These are phyloP conservation scores for Adiantum capillusveneris DNA, from an alignment of 75 land plant genomes.

Conservation along the genomic window DNA sequence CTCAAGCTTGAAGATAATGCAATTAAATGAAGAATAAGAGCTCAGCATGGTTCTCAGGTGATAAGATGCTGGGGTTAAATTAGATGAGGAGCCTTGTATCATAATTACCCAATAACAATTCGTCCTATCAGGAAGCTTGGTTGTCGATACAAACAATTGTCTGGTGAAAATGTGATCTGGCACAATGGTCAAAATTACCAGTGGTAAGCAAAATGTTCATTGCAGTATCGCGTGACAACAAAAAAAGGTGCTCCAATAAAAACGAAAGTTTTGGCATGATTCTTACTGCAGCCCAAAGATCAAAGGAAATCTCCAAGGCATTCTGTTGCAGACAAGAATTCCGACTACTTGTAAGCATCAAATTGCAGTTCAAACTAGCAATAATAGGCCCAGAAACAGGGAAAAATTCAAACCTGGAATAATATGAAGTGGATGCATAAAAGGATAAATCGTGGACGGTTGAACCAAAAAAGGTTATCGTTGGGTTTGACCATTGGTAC, in stretches of 20 bases:
- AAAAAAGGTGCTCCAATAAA: too few species aligned
- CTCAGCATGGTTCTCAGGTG: too few species aligned
- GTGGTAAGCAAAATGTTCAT: neutral
- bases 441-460: slow-evolving; percentile 48
- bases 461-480: slow-evolving; percentile 78
- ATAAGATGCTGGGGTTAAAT: too few species aligned
- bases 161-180: neutral
- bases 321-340: neutral
- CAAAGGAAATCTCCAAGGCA: slow-evolving; percentile 3
- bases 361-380: neutral
- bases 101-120: slow-evolving; percentile 1
- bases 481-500: slow-evolving; percentile 43
- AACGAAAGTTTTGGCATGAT: neutral
- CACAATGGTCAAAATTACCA: neutral
- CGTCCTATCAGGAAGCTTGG: neutral
- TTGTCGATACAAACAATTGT: slow-evolving; percentile 4
- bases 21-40: too few species aligned
- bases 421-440: slow-evolving; percentile 59
- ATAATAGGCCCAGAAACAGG: too few species aligned
- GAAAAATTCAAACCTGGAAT: too few species aligned
- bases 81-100: too few species aligned
- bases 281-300: slow-evolving; percentile 5
- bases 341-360: neutral
- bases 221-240: too few species aligned
- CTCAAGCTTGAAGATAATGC: too few species aligned